phyloP scores from a whole-genome alignment of 2,329 filamentous ascomycete species.

The Fusarium odoratissimum region DNA sequence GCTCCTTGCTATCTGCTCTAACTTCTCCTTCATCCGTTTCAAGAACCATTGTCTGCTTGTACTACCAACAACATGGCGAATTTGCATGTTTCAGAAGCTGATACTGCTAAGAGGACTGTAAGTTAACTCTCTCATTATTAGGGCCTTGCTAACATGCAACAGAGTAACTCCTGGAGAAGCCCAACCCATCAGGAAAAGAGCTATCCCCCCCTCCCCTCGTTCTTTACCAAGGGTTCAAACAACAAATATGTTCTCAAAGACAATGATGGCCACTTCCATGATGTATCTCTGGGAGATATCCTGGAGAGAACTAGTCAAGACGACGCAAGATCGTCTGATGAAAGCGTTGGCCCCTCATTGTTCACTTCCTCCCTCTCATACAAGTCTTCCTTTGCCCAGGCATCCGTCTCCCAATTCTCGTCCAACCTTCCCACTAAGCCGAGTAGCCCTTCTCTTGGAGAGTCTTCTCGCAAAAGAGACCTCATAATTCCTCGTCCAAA shows the following conservation, averaged over 20 bases:
- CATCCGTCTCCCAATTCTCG: no score
- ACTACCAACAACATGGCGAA: constrained; percentile 1
- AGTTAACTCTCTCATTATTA: accelerated
- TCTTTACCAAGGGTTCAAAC: constrained; percentile 2
- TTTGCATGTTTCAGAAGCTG: neutral
- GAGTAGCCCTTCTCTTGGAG: no score
- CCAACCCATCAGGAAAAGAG: neutral
- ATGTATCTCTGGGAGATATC: no score
- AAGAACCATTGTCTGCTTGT: neutral
- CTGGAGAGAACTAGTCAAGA: no score
- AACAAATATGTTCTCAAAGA: constrained; percentile 5
- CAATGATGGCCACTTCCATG: neutral
- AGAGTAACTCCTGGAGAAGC: constrained; percentile 3
- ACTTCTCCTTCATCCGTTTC: neutral
- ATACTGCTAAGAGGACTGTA: neutral
- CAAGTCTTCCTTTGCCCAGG: no score
- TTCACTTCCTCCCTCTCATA: no score
- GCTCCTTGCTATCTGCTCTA: neutral
- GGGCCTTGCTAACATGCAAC: neutral
- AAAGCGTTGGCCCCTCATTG: no score
- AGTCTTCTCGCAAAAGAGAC: no score
- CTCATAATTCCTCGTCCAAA: no score
- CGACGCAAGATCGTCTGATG: no score
- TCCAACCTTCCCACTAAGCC: no score
- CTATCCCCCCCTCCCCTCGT: constrained; percentile 2